Base-by-base conservation (phyloP, 768 basidiomycete species). In the Chlorophyllum brunneum region DNA sequence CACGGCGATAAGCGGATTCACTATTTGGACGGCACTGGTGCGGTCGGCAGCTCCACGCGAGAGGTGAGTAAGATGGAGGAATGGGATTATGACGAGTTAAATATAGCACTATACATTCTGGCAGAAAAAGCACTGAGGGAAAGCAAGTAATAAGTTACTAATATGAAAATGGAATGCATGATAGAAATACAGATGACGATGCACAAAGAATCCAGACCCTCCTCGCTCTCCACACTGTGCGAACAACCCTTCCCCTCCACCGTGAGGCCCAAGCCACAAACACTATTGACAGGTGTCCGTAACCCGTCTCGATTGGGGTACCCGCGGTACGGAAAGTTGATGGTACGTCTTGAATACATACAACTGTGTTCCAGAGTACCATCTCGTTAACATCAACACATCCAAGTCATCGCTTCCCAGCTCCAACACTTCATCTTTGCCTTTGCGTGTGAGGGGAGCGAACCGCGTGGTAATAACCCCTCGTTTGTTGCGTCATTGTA, bases 151-250 rank as follows among this genome's bases (percentile, higher is more conserved):
- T 54, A 58, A 52, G 54, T 62, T 60, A 59, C 47, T 51, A 59
- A 55, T 50, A 44, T 48, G 48, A 53, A 51, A 38, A 36, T 27
- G 6, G 42, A n/a, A 44, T 58, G 58, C 46, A 52, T 54, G 57
- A 58, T 65, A 66, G 59, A 65, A 65, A 63, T 66, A 66, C 65
- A 66, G 56, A 58, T 61, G 61, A 55, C 22, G 33, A 29, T 30
- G 48, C 29, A 2, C 7, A 27, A 23, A 49, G 18, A 37, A 23
- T 18, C 23, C 18, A 22, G 29, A 24, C 18, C 27, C 27, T 9
- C 37, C 18, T 27, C 5, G 34, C 47, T 37, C 34, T 37, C 34
- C 26, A 40, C 27, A 29, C 4, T 9, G 37, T 27, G 39, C 24
- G 10, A 29, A 23, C 38, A 30, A 11, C 30, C 26, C 38, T 36